A percentile compares a stretch with the other conserved stretches of the same genome.
Evolutionary conservation across 73 alveolate species (phyloP).

Genomic region (Paramecium sonneborni): DNA sequence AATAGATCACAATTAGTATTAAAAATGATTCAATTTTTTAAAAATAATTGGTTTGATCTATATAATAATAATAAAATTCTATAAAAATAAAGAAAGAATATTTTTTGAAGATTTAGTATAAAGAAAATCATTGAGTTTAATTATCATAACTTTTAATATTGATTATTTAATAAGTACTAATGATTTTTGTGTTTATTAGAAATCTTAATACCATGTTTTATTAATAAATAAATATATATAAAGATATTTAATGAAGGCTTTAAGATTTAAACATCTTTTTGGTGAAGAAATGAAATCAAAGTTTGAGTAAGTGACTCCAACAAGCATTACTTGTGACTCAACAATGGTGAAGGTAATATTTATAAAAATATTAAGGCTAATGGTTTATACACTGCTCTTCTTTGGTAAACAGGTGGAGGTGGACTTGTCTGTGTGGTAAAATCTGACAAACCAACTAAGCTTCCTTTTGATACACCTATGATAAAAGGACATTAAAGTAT

Average conservation of each 20-base stretch:
- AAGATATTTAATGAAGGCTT: conserved; percentile 16
- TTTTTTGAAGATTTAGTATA: no score
- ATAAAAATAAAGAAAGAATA: no score
- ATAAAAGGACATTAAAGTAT: conserved; percentile 87
- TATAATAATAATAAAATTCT: no score
- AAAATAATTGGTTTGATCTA: no score
- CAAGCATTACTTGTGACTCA: conserved; percentile 62
- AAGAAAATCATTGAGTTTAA: no score
- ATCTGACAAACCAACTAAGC: conserved; percentile 19
- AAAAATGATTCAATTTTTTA: no score
- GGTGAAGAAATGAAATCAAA: conserved; percentile 65
- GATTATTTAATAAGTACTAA: no score
- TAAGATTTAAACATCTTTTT: conserved; percentile 60
- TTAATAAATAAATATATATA: not conserved
- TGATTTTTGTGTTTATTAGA: not conserved
- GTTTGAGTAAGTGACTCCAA: conserved; percentile 66
- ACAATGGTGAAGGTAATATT: conserved; percentile 57
- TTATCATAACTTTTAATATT: no score
- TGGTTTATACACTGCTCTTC: conserved; percentile 54
- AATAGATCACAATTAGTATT: no score
- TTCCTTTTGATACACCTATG: conserved; percentile 74
- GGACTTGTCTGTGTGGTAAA: conserved; percentile 55
- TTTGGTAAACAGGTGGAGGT: conserved; percentile 70
- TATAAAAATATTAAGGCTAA: not conserved
- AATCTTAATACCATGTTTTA: not conserved